phyloP scores from a whole-genome alignment of 2,329 filamentous ascomycete species.

The Pseudocercospora fijiensis region DNA sequence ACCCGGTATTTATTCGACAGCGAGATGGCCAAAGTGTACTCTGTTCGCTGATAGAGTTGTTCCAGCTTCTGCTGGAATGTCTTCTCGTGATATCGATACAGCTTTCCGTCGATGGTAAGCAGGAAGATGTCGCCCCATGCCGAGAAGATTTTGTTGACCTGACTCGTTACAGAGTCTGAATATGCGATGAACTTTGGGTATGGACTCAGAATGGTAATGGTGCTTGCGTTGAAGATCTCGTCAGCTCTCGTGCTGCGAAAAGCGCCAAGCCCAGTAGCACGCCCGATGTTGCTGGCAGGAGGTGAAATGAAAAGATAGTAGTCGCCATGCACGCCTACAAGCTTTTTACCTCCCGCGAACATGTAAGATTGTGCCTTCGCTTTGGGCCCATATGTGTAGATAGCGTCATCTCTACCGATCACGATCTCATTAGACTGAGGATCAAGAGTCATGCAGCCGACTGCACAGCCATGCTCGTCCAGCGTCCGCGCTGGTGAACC shows the following conservation, averaged over 20 bases:
- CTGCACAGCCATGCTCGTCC: conserved; percentile 83
- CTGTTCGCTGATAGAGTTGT: conserved; percentile 87
- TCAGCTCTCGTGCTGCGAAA: conserved; percentile 73
- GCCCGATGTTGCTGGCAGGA: conserved; percentile 58
- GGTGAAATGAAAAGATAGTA: conserved; percentile 87
- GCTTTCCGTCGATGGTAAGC: conserved; percentile 88
- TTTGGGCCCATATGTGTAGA: conserved; percentile 87
- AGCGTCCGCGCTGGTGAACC: conserved; percentile 83
- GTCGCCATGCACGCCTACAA: conserved; percentile 74
- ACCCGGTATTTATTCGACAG: conserved; percentile 86
- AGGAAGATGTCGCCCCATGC: conserved; percentile 92
- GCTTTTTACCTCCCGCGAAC: conserved; percentile 86
- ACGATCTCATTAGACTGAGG: conserved; percentile 77
- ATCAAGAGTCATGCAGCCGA: conserved; percentile 94
- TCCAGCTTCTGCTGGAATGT: conserved; percentile 86
- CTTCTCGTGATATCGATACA: conserved; percentile 88
- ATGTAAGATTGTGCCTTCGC: conserved; percentile 85
- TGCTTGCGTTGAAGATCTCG: conserved; percentile 80
- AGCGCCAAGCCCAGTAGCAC: conserved; percentile 64
- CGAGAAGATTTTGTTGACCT: conserved; percentile 75
- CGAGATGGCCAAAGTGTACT: conserved; percentile 88
- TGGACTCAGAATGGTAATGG: conserved; percentile 87
- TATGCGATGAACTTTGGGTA: conserved; percentile 88
- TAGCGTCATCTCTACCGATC: conserved; percentile 89
- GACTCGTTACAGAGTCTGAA: conserved; percentile 77